phyloP scores from a whole-genome alignment of 441 rosid genomes.

The Brassica hybrid region DNA sequence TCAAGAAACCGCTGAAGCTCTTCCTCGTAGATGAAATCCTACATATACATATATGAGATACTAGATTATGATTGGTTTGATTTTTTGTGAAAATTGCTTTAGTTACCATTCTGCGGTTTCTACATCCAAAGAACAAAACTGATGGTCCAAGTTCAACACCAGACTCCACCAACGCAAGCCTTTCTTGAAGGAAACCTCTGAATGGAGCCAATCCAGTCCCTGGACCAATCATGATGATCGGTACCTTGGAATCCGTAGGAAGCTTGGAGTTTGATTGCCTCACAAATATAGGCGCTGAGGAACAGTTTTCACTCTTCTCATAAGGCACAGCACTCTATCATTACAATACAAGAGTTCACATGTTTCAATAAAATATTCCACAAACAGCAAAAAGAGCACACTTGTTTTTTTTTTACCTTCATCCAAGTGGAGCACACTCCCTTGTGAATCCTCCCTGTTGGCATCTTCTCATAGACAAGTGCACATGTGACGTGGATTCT shows the following conservation, averaged over 20 bases:
- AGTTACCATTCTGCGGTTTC: slow-evolving; percentile 77
- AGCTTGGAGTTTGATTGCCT: slow-evolving; percentile 95
- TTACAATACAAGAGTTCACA: background rate
- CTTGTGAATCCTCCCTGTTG: slow-evolving; percentile 83
- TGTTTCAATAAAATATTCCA: background rate
- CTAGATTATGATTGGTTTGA: background rate
- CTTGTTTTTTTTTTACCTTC: slow-evolving; percentile 61
- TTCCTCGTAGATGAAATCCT: slow-evolving; percentile 95
- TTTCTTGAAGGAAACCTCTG: slow-evolving; percentile 97
- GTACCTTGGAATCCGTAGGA: slow-evolving; percentile 75
- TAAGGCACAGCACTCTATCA: slow-evolving; percentile 70
- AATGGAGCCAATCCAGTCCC: slow-evolving; percentile 99
- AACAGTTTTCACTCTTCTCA: slow-evolving; percentile 71
- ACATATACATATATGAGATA: slow-evolving; percentile 19
- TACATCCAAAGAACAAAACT: slow-evolving; percentile 90
- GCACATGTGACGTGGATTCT: slow-evolving; percentile 98
- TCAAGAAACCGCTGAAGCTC: slow-evolving; percentile 74
- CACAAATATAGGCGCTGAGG: slow-evolving; percentile 83
- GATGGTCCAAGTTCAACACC: slow-evolving; percentile 86
- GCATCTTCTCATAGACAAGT: slow-evolving; percentile 79
- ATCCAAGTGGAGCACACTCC: slow-evolving; percentile 99
- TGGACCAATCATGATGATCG: slow-evolving; percentile 96
- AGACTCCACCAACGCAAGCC: slow-evolving; percentile 75
- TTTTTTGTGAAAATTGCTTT: slow-evolving; percentile 6
- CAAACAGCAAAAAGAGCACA: slow-evolving; percentile 52